phyloP scores from a whole-genome alignment of 2,329 filamentous ascomycete species.

The Ceratocystis alfenasii region DNA sequence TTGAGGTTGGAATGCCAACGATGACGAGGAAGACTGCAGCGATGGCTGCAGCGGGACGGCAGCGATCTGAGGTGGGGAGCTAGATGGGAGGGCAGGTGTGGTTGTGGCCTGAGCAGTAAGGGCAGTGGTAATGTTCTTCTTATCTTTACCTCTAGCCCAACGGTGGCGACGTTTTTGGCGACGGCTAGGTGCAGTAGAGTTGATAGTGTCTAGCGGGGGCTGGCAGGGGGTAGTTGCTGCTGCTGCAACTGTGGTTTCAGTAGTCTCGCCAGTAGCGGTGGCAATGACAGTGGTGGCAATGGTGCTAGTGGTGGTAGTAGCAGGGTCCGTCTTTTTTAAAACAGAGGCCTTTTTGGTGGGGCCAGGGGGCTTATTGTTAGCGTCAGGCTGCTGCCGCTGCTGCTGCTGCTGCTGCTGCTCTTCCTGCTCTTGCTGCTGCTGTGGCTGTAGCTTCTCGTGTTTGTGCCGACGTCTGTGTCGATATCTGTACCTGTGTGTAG shows the following conservation, averaged over 20 bases:
- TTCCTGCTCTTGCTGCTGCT: background rate
- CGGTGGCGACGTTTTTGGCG: conserved; percentile 2
- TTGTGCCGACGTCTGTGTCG: background rate
- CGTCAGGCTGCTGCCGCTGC: background rate
- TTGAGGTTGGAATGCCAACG: background rate
- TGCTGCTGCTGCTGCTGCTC: too few relatives aligned
- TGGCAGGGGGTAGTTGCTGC: background rate
- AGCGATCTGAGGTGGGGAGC: background rate
- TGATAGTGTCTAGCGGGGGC: background rate
- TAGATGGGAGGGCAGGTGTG: conserved; percentile 9
- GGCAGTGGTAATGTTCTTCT: background rate
- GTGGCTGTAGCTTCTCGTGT: background rate
- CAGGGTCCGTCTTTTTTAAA: background rate
- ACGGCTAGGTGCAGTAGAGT: background rate
- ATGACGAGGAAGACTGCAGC: conserved; percentile 1
- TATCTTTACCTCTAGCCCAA: background rate
- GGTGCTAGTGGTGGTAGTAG: background rate
- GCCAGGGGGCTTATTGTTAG: background rate
- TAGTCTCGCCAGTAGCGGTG: background rate
- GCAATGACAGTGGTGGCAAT: conserved; percentile 3
- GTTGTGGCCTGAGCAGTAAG: background rate
- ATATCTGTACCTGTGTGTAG: conserved; percentile 10
- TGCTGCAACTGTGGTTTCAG: background rate
- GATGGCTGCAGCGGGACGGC: background rate
- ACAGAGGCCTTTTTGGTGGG: background rate